A percentile compares a stretch with the other conserved stretches of the same genome.
Conservation (phyloP, 805 yeast species). For the Wickerhamomyces alni region DNA sequence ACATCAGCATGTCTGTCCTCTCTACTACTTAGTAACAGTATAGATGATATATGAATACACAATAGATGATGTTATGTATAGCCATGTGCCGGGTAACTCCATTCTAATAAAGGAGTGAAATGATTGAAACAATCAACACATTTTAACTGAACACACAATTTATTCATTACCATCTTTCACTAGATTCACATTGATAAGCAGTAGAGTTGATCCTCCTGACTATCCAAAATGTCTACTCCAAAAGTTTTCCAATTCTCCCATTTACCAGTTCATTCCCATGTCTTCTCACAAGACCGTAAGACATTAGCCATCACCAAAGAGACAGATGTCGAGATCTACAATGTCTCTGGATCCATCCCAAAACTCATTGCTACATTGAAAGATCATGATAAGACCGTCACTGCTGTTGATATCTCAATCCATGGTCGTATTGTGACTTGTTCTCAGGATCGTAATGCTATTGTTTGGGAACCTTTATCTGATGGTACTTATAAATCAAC, state of each 20-base stretch:
- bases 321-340: slow-evolving; percentile 68
- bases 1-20: too few species aligned
- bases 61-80: too few species aligned
- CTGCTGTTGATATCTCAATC: slow-evolving; percentile 86
- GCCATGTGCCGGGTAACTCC: too few species aligned
- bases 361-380: slow-evolving; percentile 56
- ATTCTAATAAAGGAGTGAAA: too few species aligned
- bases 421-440: slow-evolving; percentile 93
- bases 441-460: slow-evolving; percentile 95
- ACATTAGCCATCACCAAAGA: slow-evolving; percentile 79
- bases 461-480: slow-evolving; percentile 83
- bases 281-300: slow-evolving; percentile 64
- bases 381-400: slow-evolving; percentile 90
- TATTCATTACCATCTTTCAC: too few species aligned
- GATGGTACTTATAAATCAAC: slow-evolving; percentile 74
- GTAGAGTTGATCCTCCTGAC: slow-evolving; percentile 23
- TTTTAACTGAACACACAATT: too few species aligned
- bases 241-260: slow-evolving; percentile 62
- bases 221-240: slow-evolving; percentile 13
- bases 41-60: too few species aligned
- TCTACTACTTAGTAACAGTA: too few species aligned
- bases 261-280: slow-evolving; percentile 86
- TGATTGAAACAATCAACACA: too few species aligned
- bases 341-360: slow-evolving; percentile 49
- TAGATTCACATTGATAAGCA: too few species aligned